phyloP scores from a whole-genome alignment of 1,284 basidiomycete genomes.

The Cryptococcus floricola region DNA sequence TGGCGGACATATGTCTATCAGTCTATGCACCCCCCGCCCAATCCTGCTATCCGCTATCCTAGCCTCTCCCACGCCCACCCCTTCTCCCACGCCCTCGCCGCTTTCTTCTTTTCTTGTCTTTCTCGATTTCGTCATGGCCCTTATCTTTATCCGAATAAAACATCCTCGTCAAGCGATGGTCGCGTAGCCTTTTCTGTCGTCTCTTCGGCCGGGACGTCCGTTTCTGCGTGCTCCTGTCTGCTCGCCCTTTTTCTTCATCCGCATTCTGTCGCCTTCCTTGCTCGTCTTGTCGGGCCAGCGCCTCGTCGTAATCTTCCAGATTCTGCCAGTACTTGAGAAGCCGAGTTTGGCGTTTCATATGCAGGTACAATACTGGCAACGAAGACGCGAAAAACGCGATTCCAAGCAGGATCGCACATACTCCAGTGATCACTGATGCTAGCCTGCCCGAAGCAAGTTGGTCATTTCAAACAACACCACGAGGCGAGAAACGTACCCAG shows the following conservation, averaged over 20 bases:
- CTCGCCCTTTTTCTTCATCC: neutral
- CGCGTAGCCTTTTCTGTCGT: neutral
- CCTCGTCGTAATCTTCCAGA: conserved; percentile 12
- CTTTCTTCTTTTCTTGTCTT: neutral
- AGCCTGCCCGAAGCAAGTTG: conserved; percentile 2
- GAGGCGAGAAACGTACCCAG: conserved; percentile 10
- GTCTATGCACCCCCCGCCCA: neutral
- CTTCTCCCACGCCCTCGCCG: neutral
- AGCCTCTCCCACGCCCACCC: neutral
- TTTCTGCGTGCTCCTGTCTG: neutral
- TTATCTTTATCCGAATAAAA: neutral
- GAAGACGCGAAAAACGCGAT: conserved; percentile 15
- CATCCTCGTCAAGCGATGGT: conserved; percentile 3
- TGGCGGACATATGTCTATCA: neutral
- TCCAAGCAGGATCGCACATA: conserved; percentile 8
- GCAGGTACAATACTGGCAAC: conserved; percentile 18
- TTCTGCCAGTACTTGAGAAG: conserved; percentile 12
- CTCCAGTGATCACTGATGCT: conserved; percentile 13
- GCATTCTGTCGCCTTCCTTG: neutral
- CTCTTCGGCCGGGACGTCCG: neutral
- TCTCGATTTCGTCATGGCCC: neutral
- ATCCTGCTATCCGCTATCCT: neutral
- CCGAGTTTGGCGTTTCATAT: conserved; percentile 16
- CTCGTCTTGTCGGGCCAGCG: conserved; percentile 3
- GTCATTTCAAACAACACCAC: neutral